Conservation (phyloP, 2,329 filamentous ascomycete genomes). For the Penicillium sp. region DNA sequence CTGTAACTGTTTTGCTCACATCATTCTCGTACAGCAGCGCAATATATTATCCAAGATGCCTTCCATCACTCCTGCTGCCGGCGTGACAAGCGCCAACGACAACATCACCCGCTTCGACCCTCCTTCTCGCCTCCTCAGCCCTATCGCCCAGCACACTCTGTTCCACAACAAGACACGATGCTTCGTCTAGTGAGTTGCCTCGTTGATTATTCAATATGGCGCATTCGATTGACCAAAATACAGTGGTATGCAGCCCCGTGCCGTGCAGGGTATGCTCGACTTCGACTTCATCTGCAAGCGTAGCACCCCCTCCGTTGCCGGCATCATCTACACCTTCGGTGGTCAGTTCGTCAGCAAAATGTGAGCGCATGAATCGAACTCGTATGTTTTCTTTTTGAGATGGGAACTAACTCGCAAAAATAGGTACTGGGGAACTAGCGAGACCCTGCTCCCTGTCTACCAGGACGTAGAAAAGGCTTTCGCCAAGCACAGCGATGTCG, state of each 20-base stretch:
- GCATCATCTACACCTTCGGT: constrained; percentile 99
- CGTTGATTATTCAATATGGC: constrained; percentile 7
- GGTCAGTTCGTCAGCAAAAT: constrained; percentile 99
- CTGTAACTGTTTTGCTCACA: neutral
- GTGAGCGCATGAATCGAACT: constrained; percentile 44
- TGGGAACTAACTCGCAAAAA: constrained; percentile 5
- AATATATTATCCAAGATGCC: constrained; percentile 49
- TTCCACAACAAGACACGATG: constrained; percentile 99
- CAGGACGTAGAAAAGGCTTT: constrained; percentile 90
- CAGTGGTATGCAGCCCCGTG: constrained; percentile 89
- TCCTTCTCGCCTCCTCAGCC: constrained; percentile 87
- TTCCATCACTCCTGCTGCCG: constrained; percentile 49
- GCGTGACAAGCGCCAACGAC: constrained; percentile 78
- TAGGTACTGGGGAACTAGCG: constrained; percentile 97
- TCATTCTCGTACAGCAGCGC: neutral
- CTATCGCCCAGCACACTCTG: constrained; percentile 74
- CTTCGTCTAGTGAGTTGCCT: constrained; percentile 77
- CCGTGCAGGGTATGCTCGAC: constrained; percentile 91
- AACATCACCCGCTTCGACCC: constrained; percentile 96
- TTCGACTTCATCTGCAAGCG: constrained; percentile 99
- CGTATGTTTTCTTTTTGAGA: neutral
- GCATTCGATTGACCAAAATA: constrained; percentile 23
- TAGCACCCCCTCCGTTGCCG: constrained; percentile 88
- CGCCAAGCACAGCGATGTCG: constrained; percentile 93
- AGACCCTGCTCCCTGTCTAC: constrained; percentile 97